A percentile compares a stretch with the other conserved stretches of the same genome.
Evolutionary conservation across 306 rosid species (phyloP).

Genomic region (Medicago ruthenica): DNA sequence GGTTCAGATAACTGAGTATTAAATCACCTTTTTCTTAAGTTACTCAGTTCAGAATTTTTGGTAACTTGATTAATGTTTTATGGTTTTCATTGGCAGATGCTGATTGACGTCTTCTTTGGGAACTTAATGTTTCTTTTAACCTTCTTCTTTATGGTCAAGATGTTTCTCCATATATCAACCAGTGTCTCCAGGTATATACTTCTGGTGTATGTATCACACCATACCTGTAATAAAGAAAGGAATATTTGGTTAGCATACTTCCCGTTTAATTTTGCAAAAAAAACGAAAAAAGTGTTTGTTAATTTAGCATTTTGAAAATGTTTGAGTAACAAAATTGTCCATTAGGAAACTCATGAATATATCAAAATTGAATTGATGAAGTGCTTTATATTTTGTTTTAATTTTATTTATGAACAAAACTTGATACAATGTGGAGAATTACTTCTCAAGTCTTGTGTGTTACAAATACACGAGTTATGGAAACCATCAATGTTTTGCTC

Average conservation of each 20-base stretch:
- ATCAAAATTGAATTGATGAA: neutral
- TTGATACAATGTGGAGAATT: conserved; percentile 23
- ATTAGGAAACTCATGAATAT: conserved; percentile 17
- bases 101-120: conserved; percentile 64
- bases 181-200: conserved; percentile 58
- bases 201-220: conserved; percentile 16
- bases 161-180: conserved; percentile 55
- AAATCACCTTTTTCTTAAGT: conserved; percentile 15
- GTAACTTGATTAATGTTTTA: conserved; percentile 26
- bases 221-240: conserved; percentile 29
- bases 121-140: conserved; percentile 70
- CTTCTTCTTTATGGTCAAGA: conserved; percentile 57
- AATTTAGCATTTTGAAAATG: conserved; percentile 21
- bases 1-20: conserved; percentile 52
- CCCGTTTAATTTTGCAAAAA: neutral
- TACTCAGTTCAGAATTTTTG: conserved; percentile 43
- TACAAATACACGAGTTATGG: conserved; percentile 13
- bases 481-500: neutral
- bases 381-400: neutral
- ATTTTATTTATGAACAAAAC: neutral
- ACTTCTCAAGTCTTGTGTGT: conserved; percentile 21
- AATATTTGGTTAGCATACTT: conserved; percentile 1
- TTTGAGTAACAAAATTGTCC: conserved; percentile 15
- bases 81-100: conserved; percentile 57
- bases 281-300: neutral